These are phyloP conservation scores for Amanita rimosa DNA, from an alignment of 768 basidiomycete species.

Conservation along the genomic window DNA sequence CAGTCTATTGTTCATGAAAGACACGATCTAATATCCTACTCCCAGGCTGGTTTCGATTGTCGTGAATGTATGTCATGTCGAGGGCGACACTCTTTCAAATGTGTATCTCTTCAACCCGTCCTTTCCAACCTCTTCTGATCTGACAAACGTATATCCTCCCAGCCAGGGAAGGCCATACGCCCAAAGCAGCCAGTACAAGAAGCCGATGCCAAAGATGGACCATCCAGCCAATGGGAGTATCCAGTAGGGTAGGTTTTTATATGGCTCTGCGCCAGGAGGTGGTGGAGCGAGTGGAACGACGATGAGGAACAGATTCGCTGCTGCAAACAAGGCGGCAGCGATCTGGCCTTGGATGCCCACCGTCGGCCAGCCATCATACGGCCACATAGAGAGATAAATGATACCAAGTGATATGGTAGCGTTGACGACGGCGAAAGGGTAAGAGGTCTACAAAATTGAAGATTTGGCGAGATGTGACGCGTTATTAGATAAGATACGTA, in stretches of 20 bases:
- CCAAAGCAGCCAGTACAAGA: conserved; percentile 24
- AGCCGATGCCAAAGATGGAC: conserved; percentile 13
- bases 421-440: conserved; percentile 34
- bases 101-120: conserved; percentile 10
- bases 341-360: conserved; percentile 11
- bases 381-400: conserved; percentile 23
- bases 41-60: no score
- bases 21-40: no score
- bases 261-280: no score
- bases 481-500: not conserved
- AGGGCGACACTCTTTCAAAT: not conserved
- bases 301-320: conserved; percentile 48
- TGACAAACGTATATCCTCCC: conserved; percentile 14
- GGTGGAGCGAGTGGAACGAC: conserved; percentile 33
- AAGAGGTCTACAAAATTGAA: conserved; percentile 9
- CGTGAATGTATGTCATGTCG: no score
- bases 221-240: no score
- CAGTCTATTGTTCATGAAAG: no score
- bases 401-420: conserved; percentile 39
- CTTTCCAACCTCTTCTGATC: conserved; percentile 11
- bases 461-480: not conserved
- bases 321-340: conserved; percentile 26
- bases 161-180: conserved; percentile 16
- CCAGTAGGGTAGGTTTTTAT: no score
- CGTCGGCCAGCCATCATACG: conserved; percentile 23